Percentiles rank a stretch among this genome's conserved stretches.
Evolutionary conservation across 805 yeast genomes (phyloP).

Genomic region (Danielia oregonensis): DNA sequence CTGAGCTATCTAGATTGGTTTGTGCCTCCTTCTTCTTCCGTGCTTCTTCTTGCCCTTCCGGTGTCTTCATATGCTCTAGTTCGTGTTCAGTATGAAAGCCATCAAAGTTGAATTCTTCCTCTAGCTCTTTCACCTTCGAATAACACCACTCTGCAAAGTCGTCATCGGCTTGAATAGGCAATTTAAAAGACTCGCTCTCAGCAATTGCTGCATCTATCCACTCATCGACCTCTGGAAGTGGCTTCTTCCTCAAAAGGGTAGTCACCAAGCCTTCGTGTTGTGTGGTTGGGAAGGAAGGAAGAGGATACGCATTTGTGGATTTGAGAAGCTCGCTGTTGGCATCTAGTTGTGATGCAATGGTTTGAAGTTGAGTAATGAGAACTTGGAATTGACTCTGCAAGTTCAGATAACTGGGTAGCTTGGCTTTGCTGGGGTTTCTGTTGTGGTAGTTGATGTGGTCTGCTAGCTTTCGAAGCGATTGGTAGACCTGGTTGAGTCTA

Average conservation of each 20-base stretch:
- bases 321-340: slow-evolving; percentile 56
- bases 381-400: slow-evolving; percentile 83
- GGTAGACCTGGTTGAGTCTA: slow-evolving; percentile 39
- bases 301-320: slow-evolving; percentile 76
- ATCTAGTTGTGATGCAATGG: slow-evolving; percentile 69
- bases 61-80: slow-evolving; percentile 25
- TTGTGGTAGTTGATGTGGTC: slow-evolving; percentile 36
- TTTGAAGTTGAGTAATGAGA: slow-evolving; percentile 73
- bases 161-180: slow-evolving; percentile 44
- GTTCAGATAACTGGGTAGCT: slow-evolving; percentile 50
- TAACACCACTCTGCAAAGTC: slow-evolving; percentile 70
- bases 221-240: slow-evolving; percentile 82
- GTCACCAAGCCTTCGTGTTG: slow-evolving; percentile 80
- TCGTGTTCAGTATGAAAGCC: slow-evolving; percentile 59
- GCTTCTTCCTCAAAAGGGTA: slow-evolving; percentile 81
- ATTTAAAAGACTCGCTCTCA: slow-evolving; percentile 18
- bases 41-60: slow-evolving; percentile 29
- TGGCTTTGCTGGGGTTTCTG: slow-evolving; percentile 31
- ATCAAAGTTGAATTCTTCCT: slow-evolving; percentile 56
- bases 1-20: slow-evolving; percentile 21
- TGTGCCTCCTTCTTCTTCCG: slow-evolving; percentile 17
- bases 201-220: slow-evolving; percentile 55
- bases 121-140: slow-evolving; percentile 47
- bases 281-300: slow-evolving; percentile 79
- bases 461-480: slow-evolving; percentile 34